These are phyloP conservation scores for Phoenix dactylifera DNA, from an alignment of 176 grass and related monocot species.

Conservation along the genomic window DNA sequence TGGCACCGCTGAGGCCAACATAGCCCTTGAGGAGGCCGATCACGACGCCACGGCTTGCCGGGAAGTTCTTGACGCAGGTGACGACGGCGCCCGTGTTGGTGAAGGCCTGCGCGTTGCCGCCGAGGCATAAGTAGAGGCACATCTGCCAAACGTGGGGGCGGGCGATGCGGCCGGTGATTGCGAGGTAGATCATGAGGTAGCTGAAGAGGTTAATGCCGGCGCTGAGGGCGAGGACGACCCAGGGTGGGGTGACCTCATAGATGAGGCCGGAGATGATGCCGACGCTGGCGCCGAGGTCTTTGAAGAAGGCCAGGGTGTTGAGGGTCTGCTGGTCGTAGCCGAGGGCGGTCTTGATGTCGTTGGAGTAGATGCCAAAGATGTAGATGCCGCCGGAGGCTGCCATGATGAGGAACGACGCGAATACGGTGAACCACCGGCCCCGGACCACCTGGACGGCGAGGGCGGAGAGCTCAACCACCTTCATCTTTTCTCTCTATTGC, in stretches of 20 bases:
- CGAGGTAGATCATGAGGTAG: constrained; percentile 77
- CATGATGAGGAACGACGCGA: constrained; percentile 62
- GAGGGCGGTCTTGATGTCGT: constrained; percentile 54
- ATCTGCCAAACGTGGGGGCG: constrained; percentile 54
- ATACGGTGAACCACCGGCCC: constrained; percentile 78
- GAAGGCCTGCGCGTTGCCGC: constrained; percentile 69
- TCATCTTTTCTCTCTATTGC: no score
- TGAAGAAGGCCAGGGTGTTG: constrained; percentile 78
- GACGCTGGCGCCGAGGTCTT: constrained; percentile 68
- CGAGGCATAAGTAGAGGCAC: constrained; percentile 63
- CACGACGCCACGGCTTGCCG: constrained; percentile 50
- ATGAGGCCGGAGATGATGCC: constrained; percentile 55
- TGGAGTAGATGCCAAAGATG: constrained; percentile 72
- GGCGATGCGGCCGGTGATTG: constrained; percentile 29
- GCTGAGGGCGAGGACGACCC: constrained; percentile 38
- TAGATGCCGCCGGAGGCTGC: constrained; percentile 55
- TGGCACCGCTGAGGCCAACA: constrained; percentile 71
- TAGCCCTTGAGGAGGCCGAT: constrained; percentile 68
- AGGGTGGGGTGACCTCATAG: constrained; percentile 53
- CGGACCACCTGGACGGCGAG: constrained; percentile 29
- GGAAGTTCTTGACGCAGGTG: constrained; percentile 70
- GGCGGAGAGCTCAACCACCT: background rate
- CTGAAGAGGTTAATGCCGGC: constrained; percentile 64
- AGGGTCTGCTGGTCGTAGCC: constrained; percentile 77
- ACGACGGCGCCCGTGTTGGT: constrained; percentile 66